A percentile compares a stretch with the other conserved stretches of the same genome.
Evolutionary conservation across 352 stramenopile genomes (phyloP).

Genomic region (Thraustochytrium sp.): DNA sequence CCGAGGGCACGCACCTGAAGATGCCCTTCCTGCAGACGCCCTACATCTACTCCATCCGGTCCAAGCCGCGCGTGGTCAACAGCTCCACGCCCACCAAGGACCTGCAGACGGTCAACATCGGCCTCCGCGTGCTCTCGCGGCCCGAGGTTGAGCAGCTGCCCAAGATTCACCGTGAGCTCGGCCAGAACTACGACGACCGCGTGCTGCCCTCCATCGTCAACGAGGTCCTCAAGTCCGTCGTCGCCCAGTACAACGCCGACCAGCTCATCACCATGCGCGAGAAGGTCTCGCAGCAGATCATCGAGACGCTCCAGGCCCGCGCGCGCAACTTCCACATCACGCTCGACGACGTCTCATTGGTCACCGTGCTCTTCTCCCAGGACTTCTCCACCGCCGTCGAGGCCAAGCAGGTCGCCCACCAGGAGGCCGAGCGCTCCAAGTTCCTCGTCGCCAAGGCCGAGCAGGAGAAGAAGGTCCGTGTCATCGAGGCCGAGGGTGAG

Average conservation of each 20-base stretch:
- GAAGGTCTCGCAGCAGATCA: constrained; percentile 93
- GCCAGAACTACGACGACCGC: constrained; percentile 94
- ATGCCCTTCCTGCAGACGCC: constrained; percentile 95
- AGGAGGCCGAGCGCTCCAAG: constrained; percentile 98
- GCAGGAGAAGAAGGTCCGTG: constrained; percentile 87
- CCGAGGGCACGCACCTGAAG: constrained; percentile 98
- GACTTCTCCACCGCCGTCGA: constrained; percentile 99
- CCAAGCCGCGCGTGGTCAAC: constrained; percentile 92
- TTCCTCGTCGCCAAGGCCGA: constrained; percentile 98
- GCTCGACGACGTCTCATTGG: constrained; percentile 99
- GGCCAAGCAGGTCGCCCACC: constrained; percentile 98
- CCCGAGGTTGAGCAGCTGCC: constrained; percentile 88
- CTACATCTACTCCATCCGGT: constrained; percentile 96
- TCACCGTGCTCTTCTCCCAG: constrained; percentile 88
- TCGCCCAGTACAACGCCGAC: constrained; percentile 98
- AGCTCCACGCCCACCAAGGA: constrained; percentile 96
- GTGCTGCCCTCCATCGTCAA: constrained; percentile 95
- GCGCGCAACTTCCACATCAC: constrained; percentile 94
- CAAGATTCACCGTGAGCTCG: constrained; percentile 93
- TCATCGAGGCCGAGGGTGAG: constrained; percentile 91
- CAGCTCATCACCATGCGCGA: constrained; percentile 97
- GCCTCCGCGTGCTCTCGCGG: constrained; percentile 88
- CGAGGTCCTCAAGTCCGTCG: constrained; percentile 77
- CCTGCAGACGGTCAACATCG: constrained; percentile 99
- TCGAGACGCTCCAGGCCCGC: constrained; percentile 89